Conservation (phyloP, 2,329 filamentous ascomycete genomes). For the Calonectria pauciramosa region DNA sequence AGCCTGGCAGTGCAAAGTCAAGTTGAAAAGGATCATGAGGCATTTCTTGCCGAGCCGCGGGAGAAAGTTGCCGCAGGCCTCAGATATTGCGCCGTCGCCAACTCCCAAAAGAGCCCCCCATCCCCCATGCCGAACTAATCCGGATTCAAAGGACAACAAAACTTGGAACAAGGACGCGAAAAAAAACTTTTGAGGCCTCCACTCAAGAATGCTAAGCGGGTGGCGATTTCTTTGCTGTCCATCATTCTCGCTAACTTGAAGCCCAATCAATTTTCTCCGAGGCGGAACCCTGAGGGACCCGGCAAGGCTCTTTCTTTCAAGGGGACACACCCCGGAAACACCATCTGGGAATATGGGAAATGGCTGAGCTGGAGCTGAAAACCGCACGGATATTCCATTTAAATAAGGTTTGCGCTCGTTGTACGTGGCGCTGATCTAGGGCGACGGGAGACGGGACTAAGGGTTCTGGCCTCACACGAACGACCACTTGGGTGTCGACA, state of each 20-base stretch:
- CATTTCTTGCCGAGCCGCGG: constrained; percentile 9
- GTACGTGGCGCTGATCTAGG: constrained; percentile 6
- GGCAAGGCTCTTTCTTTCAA: background rate
- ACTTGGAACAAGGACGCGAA: background rate
- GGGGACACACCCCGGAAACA: background rate
- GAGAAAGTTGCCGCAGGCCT: background rate
- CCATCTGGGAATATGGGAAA: constrained; percentile 4
- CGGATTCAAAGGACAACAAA: constrained; percentile 6
- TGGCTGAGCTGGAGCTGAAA: constrained; percentile 5
- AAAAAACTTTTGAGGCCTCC: background rate
- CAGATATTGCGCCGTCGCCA: background rate
- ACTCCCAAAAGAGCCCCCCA: background rate
- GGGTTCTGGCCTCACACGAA: constrained; percentile 11
- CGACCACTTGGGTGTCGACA: background rate
- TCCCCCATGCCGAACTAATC: background rate
- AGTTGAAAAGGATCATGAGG: background rate
- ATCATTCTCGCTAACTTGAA: background rate
- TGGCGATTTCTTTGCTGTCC: constrained; percentile 13
- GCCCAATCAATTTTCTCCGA: constrained; percentile 8
- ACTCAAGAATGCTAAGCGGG: background rate
- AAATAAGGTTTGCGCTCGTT: constrained; percentile 14
- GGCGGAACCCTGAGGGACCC: background rate
- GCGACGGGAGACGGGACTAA: background rate
- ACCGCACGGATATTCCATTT: constrained; percentile 14
- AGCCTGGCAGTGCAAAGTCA: background rate